Evolutionary conservation across 768 basidiomycete genomes (phyloP), one percentile per base, ranked within the genome.

Genomic region (Agaricus subrufescens): DNA sequence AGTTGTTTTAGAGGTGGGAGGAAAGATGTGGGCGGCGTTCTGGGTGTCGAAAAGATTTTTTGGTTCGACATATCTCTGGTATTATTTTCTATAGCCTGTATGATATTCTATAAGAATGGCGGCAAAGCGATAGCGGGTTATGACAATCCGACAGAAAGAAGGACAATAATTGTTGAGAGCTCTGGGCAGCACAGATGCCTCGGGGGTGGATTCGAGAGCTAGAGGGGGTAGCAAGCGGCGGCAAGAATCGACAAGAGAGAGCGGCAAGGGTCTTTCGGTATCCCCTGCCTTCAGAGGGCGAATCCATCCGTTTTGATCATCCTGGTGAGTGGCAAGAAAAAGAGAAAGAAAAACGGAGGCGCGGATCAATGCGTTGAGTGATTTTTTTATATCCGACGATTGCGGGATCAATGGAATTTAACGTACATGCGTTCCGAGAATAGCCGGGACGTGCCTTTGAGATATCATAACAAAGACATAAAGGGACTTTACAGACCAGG

Each of bases 1-100:
- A 74, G 23, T 64, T 34, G 66, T 19, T 68, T 66, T n/a, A 89
- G 80, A 3, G 79, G 71, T 2, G 85, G 86, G n/a, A 90, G 80
- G 57, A 74, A 74, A 6, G 73, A 60, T 1, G 82, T 79, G 0
- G 84, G 84, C 9, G 79, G 56, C 34, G 34, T 34, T 19, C 42
- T 64, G 46, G 60, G 69, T 60, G 60, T 56, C 30, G 54, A 26
- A 1, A 4, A 34, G 11, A 34, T 34, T 2, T 6, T 11, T 11
- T 7, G 2, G 34, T 8, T 34, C 34, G 34, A 34, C 34, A 34
- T 34, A 11, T 34, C 8, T 34, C 11, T 4, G 5, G 11, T 34
- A 34, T 34, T 34, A 34, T 34, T 34, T 34, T 34, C 7, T 34
- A 11, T 8, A 3, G 11, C 11, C 11, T 34, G 34, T 34, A 34